Evolutionary conservation across 2,329 filamentous ascomycete genomes (phyloP), one percentile per base, ranked within the genome.

Genomic region (Xylaria arbuscula): DNA sequence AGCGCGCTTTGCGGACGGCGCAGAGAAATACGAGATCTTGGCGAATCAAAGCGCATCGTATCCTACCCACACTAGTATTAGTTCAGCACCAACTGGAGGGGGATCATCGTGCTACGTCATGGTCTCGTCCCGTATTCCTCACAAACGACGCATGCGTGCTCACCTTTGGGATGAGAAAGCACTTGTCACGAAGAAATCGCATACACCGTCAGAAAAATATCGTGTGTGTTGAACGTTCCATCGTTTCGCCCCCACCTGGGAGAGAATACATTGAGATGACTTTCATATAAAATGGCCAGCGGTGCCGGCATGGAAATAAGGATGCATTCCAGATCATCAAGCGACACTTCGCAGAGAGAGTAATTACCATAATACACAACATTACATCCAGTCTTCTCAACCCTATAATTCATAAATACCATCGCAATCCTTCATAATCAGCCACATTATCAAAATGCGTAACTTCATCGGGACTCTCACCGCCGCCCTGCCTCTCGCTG

Each of bases 1-100:
- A 28, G 28, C 28, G 28, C 28, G 5, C 28, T 28, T n/a, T n/a
- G n/a, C n/a, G n/a, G n/a, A n/a, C n/a, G n/a, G n/a, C n/a, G 28
- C 2, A 28, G 28, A 28, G 28, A 56, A 74, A 76, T 76, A 76
- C 75, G 75, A 76, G 74, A 70, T 76, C 71, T 75, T 74, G 74
- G 75, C 74, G 53, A 65, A 56, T 59, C 59, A 45, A 48, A 28
- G 38, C 54, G 28, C 34, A 40, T 54, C 55, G 50, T 40, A 38
- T 55, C 10, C 38, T 57, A 57, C 54, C 19, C 38, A 57, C 38
- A 47, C 38, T 63, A 40, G 51, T 32, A 56, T 53, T 24, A 48
- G 53, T 36, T 66, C 53, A 68, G 62, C 62, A 66, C 62, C 10
- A 48, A 22, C 22, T 38, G 10, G 36, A 56, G 45, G 22, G 28